These are phyloP conservation scores for Pisolithus tinctorius DNA, from an alignment of 768 basidiomycete species.

Conservation along the genomic window DNA sequence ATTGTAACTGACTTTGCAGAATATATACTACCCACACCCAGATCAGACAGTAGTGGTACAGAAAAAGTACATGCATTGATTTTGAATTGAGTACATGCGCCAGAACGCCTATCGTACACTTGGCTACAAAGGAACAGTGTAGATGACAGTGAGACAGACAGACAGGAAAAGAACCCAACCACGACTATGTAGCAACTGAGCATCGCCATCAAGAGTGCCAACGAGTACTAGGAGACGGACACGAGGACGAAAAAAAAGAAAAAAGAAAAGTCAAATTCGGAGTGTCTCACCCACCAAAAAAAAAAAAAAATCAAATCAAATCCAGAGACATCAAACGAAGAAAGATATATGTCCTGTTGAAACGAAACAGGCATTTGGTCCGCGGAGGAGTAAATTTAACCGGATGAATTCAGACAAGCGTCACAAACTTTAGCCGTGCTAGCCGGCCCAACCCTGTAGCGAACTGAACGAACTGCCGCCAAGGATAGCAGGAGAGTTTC, in stretches of 20 bases:
- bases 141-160: background rate
- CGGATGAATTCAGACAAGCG: background rate
- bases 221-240: too few species aligned
- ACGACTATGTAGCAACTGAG: background rate
- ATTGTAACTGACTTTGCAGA: background rate
- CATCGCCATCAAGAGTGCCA: background rate
- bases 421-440: constrained; percentile 2
- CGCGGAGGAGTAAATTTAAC: background rate
- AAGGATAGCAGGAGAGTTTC: constrained; percentile 8
- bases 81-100: too few species aligned
- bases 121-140: too few species aligned
- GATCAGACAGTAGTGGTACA: background rate
- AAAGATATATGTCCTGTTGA: background rate
- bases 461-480: constrained; percentile 20
- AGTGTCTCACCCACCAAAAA: constrained; percentile 10
- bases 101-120: too few species aligned
- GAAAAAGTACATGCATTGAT: background rate
- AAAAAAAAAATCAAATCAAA: background rate
- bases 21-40: background rate
- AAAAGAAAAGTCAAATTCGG: background rate
- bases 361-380: background rate
- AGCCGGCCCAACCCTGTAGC: constrained; percentile 24
- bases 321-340: too few species aligned
- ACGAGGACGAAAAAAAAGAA: too few species aligned
- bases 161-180: background rate